Conservation (phyloP, 73 alveolate genomes). For the Paramecium primaurelia region DNA sequence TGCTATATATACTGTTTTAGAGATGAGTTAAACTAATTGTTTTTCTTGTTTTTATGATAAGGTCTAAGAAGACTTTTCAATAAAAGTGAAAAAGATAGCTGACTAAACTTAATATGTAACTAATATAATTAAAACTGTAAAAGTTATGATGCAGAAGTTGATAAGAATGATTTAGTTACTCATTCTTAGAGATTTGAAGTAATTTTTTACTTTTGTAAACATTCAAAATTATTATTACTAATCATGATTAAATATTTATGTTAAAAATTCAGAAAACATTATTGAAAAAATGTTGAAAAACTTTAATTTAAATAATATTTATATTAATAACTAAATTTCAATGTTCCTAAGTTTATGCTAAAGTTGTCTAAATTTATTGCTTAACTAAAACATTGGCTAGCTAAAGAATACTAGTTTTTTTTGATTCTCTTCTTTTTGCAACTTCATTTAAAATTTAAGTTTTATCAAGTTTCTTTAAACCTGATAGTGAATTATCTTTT, state of each 20-base stretch:
- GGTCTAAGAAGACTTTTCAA: not conserved
- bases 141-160: not conserved
- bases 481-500: not conserved
- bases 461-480: not conserved
- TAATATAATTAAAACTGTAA: not conserved
- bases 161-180: not conserved
- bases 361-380: not conserved
- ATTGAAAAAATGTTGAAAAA: not conserved
- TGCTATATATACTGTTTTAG: not conserved
- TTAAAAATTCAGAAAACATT: not conserved
- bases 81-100: not conserved
- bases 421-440: constrained; percentile 43
- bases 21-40: not conserved
- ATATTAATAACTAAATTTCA: not conserved
- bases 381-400: not conserved
- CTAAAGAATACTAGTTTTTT: not conserved
- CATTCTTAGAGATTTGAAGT: not conserved
- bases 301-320: not conserved
- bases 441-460: not conserved
- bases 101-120: not conserved
- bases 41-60: not conserved
- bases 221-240: not conserved
- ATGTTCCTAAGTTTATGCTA: not conserved
- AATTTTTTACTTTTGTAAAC: not conserved
- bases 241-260: not conserved